Evolutionary conservation across 75 land plant species (phyloP), one percentile per base, ranked within the genome.

Genomic region (Chamaecyparis obtusa): DNA sequence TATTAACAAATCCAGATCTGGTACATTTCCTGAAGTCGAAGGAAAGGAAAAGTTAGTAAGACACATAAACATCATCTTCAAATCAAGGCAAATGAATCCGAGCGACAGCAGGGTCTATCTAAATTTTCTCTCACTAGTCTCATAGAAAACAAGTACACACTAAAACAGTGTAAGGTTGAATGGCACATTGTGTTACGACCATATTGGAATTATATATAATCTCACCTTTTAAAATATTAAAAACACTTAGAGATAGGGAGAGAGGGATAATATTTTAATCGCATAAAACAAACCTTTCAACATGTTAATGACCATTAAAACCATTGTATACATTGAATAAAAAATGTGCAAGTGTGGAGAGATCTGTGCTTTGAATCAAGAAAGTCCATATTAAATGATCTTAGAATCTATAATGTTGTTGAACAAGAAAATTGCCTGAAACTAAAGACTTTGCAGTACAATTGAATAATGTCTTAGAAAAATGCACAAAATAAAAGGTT

Each of bases 1-100:
- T 39, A 96, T 85, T 11, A 98, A 95, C 49, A 93, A 49, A 76
- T 98, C 99, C 17, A 95, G 90, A 92, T 98, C 95, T 57, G 99
- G 99, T n/a, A 87, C 83, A 86, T 95, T 99, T 76, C 99, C 99
- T 96, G 90, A 49, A 9, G 84, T 24, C 27, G 5, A 64, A 64
- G n/a, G 24, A 64, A 64, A 64, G 69, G 69, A 21, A 27, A 64
- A 19, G 64, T 57, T 64, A 64, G n/a, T 64, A 24, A 64, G 69
- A 64, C 0, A 64, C n/a, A 64, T 64, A 64, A 64, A 64, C 24
- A 21, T 57, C 64, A 57, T 57, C 64, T 21, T 57, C 64, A 57
- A 15, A 57, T 81, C 43, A 86, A 86, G 44, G 56, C 2, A 77
- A 43, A 19, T 44, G 0, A 15, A 13, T 43, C 54, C 24, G 54